Evolutionary conservation across 176 grass and related monocot species (phyloP).

Genomic region (Zea luxurians): DNA sequence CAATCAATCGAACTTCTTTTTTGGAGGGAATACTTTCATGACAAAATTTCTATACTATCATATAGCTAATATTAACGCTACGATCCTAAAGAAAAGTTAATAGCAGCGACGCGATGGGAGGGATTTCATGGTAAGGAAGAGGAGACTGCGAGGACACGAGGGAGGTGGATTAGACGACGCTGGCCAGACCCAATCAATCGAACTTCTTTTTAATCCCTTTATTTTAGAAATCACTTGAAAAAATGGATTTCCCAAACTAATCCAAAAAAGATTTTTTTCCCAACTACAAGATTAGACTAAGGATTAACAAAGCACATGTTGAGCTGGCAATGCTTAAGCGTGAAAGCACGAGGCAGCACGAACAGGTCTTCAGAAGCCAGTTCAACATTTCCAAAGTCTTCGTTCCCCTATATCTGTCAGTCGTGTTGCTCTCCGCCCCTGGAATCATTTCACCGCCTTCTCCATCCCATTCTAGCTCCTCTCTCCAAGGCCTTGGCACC

Average conservation of each 20-base stretch:
- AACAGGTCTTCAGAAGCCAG: conserved; percentile 12
- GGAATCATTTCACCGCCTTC: not conserved
- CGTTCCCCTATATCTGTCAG: not conserved
- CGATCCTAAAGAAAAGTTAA: too few relatives aligned
- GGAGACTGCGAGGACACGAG: too few relatives aligned
- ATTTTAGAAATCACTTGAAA: too few relatives aligned
- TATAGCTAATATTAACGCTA: too few relatives aligned
- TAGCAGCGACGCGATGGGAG: too few relatives aligned
- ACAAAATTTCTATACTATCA: not conserved
- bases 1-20: not conserved
- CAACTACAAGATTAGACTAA: not conserved
- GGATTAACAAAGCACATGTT: not conserved
- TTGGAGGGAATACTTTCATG: not conserved
- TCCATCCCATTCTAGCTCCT: not conserved
- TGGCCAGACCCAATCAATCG: too few relatives aligned
- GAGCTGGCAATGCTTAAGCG: not conserved
- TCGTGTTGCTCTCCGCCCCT: not conserved
- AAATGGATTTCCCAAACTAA: too few relatives aligned
- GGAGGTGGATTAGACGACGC: too few relatives aligned
- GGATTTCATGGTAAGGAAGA: too few relatives aligned
- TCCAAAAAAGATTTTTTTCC: too few relatives aligned
- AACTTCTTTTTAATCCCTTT: too few relatives aligned
- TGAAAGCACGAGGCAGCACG: conserved; percentile 29
- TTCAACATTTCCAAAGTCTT: conserved; percentile 6
- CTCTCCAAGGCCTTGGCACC: too few relatives aligned